These are phyloP conservation scores for Aspergillus sclerotialis DNA, from an alignment of 2,329 filamentous ascomycete genomes.

Conservation along the genomic window DNA sequence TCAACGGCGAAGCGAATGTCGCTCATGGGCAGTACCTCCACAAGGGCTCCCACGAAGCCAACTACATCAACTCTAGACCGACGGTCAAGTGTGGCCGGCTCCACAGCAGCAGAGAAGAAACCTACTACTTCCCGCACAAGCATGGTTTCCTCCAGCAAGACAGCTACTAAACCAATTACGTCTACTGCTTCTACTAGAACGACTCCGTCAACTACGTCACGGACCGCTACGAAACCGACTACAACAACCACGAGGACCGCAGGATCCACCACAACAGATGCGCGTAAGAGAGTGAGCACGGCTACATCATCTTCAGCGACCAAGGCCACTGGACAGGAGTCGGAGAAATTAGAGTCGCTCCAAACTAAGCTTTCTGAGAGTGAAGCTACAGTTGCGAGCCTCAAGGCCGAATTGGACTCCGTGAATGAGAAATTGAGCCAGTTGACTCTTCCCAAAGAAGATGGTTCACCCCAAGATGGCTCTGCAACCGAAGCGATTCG, in stretches of 20 bases:
- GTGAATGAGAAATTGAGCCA: slow-evolving; percentile 27
- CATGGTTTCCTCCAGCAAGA: slow-evolving; percentile 17
- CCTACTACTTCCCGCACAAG: slow-evolving; percentile 12
- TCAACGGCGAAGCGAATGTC: slow-evolving; percentile 40
- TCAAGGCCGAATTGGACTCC: slow-evolving; percentile 27
- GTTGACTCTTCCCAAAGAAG: too few species aligned
- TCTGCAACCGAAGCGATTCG: slow-evolving; percentile 18
- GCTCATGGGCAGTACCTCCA: slow-evolving; percentile 30
- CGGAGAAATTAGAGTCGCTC: slow-evolving; percentile 28
- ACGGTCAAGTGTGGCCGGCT: slow-evolving; percentile 30
- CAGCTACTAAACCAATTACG: slow-evolving; percentile 19
- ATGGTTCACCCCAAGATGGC: slow-evolving; percentile 13
- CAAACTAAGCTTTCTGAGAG: slow-evolving; percentile 31
- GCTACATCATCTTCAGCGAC: slow-evolving; percentile 19
- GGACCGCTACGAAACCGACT: slow-evolving; percentile 8
- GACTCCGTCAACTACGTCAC: slow-evolving; percentile 13
- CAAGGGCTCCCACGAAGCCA: slow-evolving; percentile 27
- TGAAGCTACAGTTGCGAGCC: slow-evolving; percentile 25
- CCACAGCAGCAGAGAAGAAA: slow-evolving; percentile 26
- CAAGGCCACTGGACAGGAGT: slow-evolving; percentile 21
- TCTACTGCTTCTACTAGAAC: slow-evolving; percentile 16
- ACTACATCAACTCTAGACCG: slow-evolving; percentile 28
- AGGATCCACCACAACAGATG: slow-evolving; percentile 10
- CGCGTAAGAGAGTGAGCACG: slow-evolving; percentile 33
- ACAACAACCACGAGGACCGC: neutral